Percentiles rank a stretch among this genome's conserved stretches.
Conservation (phyloP, 148 eudicot species). For the Gaultheria prostrata region DNA sequence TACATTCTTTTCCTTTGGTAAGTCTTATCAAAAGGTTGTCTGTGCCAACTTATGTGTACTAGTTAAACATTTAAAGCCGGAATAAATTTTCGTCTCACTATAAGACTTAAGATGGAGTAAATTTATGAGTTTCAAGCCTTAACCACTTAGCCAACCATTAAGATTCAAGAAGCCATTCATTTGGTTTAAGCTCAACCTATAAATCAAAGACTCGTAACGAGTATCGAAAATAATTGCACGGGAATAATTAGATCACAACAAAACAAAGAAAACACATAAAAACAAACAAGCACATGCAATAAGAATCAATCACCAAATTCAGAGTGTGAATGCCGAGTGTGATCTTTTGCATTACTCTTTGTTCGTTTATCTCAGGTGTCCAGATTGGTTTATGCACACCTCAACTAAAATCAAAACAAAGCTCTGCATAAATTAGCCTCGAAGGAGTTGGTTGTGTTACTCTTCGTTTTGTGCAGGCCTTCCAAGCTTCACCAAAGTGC, state of each 20-base stretch:
- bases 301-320: background rate
- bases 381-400: accelerated
- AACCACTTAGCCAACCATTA: background rate
- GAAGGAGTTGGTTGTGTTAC: background rate
- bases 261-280: background rate
- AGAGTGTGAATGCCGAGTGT: no score
- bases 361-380: no score
- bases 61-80: no score
- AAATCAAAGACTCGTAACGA: background rate
- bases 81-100: no score
- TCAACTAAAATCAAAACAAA: no score
- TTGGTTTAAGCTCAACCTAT: background rate
- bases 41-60: no score
- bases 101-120: no score
- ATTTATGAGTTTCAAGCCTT: no score
- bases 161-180: background rate
- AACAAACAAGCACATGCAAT: background rate
- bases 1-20: no score
- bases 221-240: background rate
- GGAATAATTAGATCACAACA: background rate
- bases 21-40: no score
- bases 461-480: background rate
- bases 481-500: background rate
- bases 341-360: no score
- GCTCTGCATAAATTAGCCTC: no score